A percentile compares a stretch with the other conserved stretches of the same genome.
Conservation (phyloP, 495 filamentous ascomycete genomes). For the Penicillium steckii region DNA sequence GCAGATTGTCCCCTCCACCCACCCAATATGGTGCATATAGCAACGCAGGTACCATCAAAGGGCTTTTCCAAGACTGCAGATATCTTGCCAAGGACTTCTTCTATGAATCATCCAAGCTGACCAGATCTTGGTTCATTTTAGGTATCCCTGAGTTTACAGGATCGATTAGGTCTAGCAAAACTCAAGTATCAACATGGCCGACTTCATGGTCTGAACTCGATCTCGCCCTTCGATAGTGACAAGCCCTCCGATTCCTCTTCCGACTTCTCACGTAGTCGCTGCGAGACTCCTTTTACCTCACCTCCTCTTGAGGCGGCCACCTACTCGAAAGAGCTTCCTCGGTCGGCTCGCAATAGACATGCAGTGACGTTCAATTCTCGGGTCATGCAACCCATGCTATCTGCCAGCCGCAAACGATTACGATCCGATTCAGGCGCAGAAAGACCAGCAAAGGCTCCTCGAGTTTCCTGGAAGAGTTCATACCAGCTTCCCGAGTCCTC, state of each 20-base stretch:
- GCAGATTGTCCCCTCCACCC: neutral
- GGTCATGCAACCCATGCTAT: slow-evolving; percentile 47
- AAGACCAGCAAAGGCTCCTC: slow-evolving; percentile 53
- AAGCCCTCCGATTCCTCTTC: slow-evolving; percentile 77
- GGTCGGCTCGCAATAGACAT: slow-evolving; percentile 47
- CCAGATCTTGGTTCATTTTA: slow-evolving; percentile 31
- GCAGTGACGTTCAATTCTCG: slow-evolving; percentile 46
- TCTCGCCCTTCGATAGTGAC: slow-evolving; percentile 47
- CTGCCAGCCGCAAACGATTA: slow-evolving; percentile 61
- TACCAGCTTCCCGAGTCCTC: slow-evolving; percentile 80
- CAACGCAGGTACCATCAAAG: slow-evolving; percentile 1
- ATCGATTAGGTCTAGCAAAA: slow-evolving; percentile 90
- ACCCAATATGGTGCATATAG: neutral
- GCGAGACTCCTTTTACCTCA: slow-evolving; percentile 47
- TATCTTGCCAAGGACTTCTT: neutral
- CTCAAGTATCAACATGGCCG: slow-evolving; percentile 91
- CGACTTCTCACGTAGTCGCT: slow-evolving; percentile 49
- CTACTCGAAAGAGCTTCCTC: slow-evolving; percentile 47
- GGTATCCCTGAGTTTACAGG: slow-evolving; percentile 89
- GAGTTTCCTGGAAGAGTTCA: slow-evolving; percentile 68
- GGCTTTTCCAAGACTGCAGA: neutral
- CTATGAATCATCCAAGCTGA: slow-evolving; percentile 3
- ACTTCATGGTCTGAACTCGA: slow-evolving; percentile 44
- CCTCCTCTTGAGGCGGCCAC: slow-evolving; percentile 37
- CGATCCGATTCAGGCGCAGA: slow-evolving; percentile 64